Percentiles rank a stretch among this genome's conserved stretches.
Evolutionary conservation across 1,284 basidiomycete species (phyloP).

Genomic region (Rhodotorula sp.): DNA sequence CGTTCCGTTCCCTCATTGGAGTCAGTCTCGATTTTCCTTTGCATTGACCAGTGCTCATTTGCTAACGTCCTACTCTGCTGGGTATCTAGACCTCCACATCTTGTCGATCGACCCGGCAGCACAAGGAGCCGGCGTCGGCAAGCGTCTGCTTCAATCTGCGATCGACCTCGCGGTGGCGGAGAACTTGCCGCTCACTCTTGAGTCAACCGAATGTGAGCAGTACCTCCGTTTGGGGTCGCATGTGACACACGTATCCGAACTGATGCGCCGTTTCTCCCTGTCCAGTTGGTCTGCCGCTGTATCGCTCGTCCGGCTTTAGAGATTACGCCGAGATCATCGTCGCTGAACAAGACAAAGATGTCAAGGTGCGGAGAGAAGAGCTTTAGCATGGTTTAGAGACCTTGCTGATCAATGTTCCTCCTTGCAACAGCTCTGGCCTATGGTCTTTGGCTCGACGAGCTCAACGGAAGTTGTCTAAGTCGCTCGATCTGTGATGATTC

Average conservation of each 20-base stretch:
- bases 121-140: conserved; percentile 15
- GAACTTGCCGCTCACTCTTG: background rate
- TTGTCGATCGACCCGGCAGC: conserved; percentile 7
- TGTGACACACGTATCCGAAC: background rate
- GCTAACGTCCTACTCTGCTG: background rate
- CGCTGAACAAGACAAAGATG: background rate
- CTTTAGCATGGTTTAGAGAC: too few relatives aligned
- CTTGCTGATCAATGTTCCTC: too few relatives aligned
- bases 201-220: conserved; percentile 12
- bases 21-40: background rate
- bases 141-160: background rate
- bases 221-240: background rate
- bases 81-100: conserved; percentile 7
- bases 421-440: too few relatives aligned
- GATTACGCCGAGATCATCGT: background rate
- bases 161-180: conserved; percentile 2
- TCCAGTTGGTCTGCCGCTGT: conserved; percentile 9
- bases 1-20: conserved; percentile 5
- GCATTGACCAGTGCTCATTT: background rate
- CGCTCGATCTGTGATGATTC: too few relatives aligned
- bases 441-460: too few relatives aligned
- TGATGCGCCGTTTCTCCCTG: background rate
- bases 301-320: background rate
- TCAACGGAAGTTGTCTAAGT: too few relatives aligned
- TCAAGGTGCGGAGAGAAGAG: background rate